These are phyloP conservation scores for Starmerella stellata DNA, from an alignment of 805 yeast species.

Conservation along the genomic window DNA sequence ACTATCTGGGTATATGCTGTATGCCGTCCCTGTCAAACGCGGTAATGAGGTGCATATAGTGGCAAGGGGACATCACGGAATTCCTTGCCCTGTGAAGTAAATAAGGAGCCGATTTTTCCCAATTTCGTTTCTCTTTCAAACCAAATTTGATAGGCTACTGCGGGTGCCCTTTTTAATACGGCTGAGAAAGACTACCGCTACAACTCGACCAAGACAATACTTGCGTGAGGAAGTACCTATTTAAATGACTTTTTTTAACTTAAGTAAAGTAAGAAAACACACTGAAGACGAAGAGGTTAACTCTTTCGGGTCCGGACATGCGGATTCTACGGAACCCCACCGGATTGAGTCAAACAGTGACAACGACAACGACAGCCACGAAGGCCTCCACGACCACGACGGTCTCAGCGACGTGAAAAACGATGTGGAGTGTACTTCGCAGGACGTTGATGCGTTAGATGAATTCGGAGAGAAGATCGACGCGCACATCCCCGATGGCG, in stretches of 20 bases:
- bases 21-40: no score
- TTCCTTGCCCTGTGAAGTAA: background rate
- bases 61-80: no score
- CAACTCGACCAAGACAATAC: slow-evolving; percentile 15
- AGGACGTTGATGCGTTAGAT: background rate
- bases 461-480: slow-evolving; percentile 13
- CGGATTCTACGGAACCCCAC: background rate
- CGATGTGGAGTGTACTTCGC: background rate
- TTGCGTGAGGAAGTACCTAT: slow-evolving; percentile 14
- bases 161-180: slow-evolving; percentile 9
- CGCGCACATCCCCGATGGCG: slow-evolving; percentile 32
- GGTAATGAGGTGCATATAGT: no score
- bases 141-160: slow-evolving; percentile 1
- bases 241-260: background rate
- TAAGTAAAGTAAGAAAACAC: background rate
- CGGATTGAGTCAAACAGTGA: background rate
- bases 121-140: background rate
- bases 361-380: background rate
- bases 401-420: background rate
- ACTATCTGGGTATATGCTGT: no score
- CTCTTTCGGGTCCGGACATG: background rate
- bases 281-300: background rate
- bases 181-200: slow-evolving; percentile 14
- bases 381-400: background rate
- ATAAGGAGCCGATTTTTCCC: background rate